A percentile compares a stretch with the other conserved stretches of the same genome.
Conservation (phyloP, 345 rosid genomes). For the Citrus hindsii region DNA sequence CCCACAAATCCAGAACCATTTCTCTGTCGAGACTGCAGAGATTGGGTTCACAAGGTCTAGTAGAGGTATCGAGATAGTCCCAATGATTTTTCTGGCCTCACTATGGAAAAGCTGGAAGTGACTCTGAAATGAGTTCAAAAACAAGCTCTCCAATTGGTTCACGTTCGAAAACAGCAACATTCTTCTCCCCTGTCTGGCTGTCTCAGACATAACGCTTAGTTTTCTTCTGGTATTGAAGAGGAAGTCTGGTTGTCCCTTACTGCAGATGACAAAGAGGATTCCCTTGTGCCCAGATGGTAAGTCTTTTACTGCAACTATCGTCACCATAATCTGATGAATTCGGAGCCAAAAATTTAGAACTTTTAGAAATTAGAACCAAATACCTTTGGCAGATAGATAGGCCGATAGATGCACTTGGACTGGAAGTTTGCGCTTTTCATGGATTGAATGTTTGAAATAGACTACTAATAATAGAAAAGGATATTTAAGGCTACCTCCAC, state of each 20-base stretch:
- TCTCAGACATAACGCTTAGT: slow-evolving; percentile 16
- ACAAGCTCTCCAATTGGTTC: slow-evolving; percentile 29
- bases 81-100: slow-evolving; percentile 4
- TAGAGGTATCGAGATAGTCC: slow-evolving; percentile 25
- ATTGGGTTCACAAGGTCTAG: slow-evolving; percentile 16
- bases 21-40: slow-evolving; percentile 19
- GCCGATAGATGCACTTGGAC: neutral
- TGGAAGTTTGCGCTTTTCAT: neutral
- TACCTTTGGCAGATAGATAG: neutral
- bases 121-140: slow-evolving; percentile 13
- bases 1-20: slow-evolving; percentile 23
- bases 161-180: slow-evolving; percentile 17
- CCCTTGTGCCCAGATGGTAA: neutral
- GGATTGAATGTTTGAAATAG: neutral
- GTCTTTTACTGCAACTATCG: slow-evolving; percentile 17
- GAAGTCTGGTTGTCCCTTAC: slow-evolving; percentile 17
- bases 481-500: slow-evolving; percentile 10
- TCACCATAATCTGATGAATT: slow-evolving; percentile 12
- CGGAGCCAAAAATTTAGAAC: neutral
- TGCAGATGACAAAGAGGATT: neutral
- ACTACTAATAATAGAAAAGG: no score
- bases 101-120: neutral
- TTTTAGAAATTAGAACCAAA: neutral
- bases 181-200: neutral
- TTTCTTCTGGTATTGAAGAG: slow-evolving; percentile 16